Base-by-base conservation (phyloP, 2,329 filamentous ascomycete species). In the Fusarium sp. region DNA sequence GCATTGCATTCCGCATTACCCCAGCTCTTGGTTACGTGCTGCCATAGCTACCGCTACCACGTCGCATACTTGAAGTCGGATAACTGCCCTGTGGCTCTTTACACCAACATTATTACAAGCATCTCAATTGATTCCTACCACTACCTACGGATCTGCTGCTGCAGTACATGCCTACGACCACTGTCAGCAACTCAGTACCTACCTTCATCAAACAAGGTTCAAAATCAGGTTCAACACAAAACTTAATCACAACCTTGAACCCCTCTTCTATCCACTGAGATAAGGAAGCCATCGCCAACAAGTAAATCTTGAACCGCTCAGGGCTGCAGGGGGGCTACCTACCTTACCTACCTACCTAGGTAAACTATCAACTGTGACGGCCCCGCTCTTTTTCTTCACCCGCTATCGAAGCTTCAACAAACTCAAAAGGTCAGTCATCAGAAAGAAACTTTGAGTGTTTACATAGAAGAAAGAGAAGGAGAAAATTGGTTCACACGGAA, bases 241-340 rank as follows among this genome's bases (percentile, higher is more conserved):
- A 49, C 51, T 39, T 39, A 44, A 62, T 24, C 37, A n/a, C 26
- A 54, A 49, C 44, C 24, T 59, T 20, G 19, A 49, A 44, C 15
- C 45, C 55, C 39, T 40, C 45, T 50, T 30, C 54, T 26, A 39
- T 40, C 45, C 32, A 22, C 53, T 46, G 28, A 39, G 54, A 64
- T 60, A 63, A 55, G 45, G 46, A 46, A 53, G 43, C 46, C 37
- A 47, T 47, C 35, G 32, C 24, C 22, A 32, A 14, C 48, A 56
- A 22, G 59, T 57, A 57, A 19, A 52, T 61, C 33, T 40, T 15
- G 32, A 58, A 61, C 41, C 47, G 37, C 50, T 62, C 46, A 57
- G 56, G 32, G 30, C 56, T 69, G 48, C 65, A 66, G 67, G 65
- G 65, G 45, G 28, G 22, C 28, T 68, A 68, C 50, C 43, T 26